Conservation (phyloP, 805 yeast species). For the Yamadazyma paraphyllophila region DNA sequence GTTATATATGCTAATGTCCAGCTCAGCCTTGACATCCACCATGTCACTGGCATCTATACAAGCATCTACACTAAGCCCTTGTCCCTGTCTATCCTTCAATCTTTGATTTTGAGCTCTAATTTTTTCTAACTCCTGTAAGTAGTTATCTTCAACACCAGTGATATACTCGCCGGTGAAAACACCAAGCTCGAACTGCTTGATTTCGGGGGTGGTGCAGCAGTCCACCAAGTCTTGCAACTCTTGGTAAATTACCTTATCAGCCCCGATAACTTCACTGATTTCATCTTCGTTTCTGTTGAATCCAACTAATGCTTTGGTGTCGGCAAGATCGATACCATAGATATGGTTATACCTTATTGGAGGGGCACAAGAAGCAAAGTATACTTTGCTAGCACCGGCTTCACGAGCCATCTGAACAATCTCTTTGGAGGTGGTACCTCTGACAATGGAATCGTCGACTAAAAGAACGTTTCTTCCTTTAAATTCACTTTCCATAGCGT, state of each 20-base stretch:
- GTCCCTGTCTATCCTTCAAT: slow-evolving; percentile 28
- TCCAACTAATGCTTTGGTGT: slow-evolving; percentile 90
- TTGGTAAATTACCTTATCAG: slow-evolving; percentile 90
- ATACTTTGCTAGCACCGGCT: slow-evolving; percentile 95
- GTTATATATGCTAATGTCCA: slow-evolving; percentile 56
- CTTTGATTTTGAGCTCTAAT: slow-evolving; percentile 77
- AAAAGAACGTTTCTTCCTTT: slow-evolving; percentile 78
- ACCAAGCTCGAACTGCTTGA: slow-evolving; percentile 85
- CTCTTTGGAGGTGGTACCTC: slow-evolving; percentile 97
- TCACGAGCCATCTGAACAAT: slow-evolving; percentile 98
- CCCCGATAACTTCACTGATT: slow-evolving; percentile 76
- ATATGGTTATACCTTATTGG: slow-evolving; percentile 96
- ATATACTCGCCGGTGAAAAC: slow-evolving; percentile 93
- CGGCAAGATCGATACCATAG: slow-evolving; percentile 97
- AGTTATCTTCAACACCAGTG: slow-evolving; percentile 88
- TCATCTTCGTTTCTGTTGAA: slow-evolving; percentile 72
- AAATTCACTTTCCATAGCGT: slow-evolving; percentile 95
- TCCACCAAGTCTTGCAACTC: slow-evolving; percentile 75
- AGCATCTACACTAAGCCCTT: slow-evolving; percentile 43
- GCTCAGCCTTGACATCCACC: slow-evolving; percentile 77
- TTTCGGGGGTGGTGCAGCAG: slow-evolving; percentile 59
- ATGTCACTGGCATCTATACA: slow-evolving; percentile 43
- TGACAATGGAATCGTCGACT: slow-evolving; percentile 95
- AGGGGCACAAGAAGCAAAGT: slow-evolving; percentile 96
- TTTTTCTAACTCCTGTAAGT: slow-evolving; percentile 76